These are phyloP conservation scores for Rhododendron simsii DNA, from an alignment of 148 eudicot species.

Conservation along the genomic window DNA sequence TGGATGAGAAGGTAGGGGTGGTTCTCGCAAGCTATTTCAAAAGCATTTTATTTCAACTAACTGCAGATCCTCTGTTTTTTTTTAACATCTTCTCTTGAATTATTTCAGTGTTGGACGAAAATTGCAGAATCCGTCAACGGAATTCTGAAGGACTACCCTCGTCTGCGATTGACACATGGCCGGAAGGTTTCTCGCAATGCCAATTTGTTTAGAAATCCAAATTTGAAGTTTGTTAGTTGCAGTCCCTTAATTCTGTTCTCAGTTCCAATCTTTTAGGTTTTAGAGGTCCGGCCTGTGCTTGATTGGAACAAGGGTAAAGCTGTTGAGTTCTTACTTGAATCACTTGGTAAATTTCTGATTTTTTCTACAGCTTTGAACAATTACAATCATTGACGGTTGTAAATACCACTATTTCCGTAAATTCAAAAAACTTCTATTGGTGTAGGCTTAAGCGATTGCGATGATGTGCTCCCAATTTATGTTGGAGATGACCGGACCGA, in stretches of 20 bases:
- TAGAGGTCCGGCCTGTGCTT: constrained; percentile 90
- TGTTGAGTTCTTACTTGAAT: constrained; percentile 82
- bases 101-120: constrained; percentile 60
- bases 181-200: constrained; percentile 47
- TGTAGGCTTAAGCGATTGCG: constrained; percentile 55
- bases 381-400: background rate
- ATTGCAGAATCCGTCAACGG: constrained; percentile 52
- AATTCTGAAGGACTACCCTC: constrained; percentile 62
- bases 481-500: constrained; percentile 97
- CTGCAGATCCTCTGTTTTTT: background rate
- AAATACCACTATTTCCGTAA: background rate
- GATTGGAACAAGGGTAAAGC: constrained; percentile 99
- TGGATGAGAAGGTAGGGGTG: constrained; percentile 73
- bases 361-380: background rate
- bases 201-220: background rate
- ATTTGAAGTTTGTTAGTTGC: background rate
- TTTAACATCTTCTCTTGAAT: background rate
- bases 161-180: constrained; percentile 78
- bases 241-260: background rate
- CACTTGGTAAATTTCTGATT: constrained; percentile 45
- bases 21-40: background rate
- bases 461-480: constrained; percentile 86
- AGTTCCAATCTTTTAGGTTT: constrained; percentile 38
- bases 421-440: background rate
- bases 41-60: background rate